Base-by-base conservation (phyloP, 2,329 filamentous ascomycete species). In the Lachnellula cervina region DNA sequence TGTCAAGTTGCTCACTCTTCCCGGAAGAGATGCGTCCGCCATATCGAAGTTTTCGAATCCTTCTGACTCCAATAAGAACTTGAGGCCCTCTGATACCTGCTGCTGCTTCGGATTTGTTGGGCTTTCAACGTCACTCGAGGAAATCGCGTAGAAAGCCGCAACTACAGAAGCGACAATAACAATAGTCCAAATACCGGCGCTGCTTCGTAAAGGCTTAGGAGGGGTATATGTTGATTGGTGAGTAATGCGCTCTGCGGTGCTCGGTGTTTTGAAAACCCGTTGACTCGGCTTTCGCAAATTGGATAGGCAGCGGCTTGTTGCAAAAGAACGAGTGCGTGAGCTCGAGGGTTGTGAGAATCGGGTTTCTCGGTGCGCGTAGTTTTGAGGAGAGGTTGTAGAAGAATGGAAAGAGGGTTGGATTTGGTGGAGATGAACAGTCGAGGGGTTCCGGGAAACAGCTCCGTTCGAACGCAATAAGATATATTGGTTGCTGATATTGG, bases 1-100 rank as follows among this genome's bases (percentile, higher is more conserved):
- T n/a, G 92, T 97, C 56, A 99, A 79, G 64, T 89, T 96, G 57
- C 90, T 91, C 53, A 90, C 82, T 59, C 91, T 85, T 52, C 94
- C 94, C 38, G 87, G 81, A 45, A 80, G 80, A 21, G 68, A 59
- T 64, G 78, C 72, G 32, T 66, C 65, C 23, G 76, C 65, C 77
- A 79, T 79, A 34, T 64, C 62, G 59, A 52, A 47, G 40, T 59
- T 47, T 35, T 49, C 46, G 21, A 21, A 13, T 16, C 45, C 21
- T 53, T 38, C 28, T 19, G 25, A 19, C 19, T 37, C 34, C 9
- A 34, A 34, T 35, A 28, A 46, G 25, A 49, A 37, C 38, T n/a
- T 14, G 19, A 43, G 34, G 7, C 38, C 45, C 16, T 32, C 52
- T 19, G 21, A 17, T 14, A 23, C 37, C 43, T n/a, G 42, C 19